A percentile compares a stretch with the other conserved stretches of the same genome.
phyloP scores from a whole-genome alignment of 1,284 basidiomycete species.

The Ceratobasidium sp. region DNA sequence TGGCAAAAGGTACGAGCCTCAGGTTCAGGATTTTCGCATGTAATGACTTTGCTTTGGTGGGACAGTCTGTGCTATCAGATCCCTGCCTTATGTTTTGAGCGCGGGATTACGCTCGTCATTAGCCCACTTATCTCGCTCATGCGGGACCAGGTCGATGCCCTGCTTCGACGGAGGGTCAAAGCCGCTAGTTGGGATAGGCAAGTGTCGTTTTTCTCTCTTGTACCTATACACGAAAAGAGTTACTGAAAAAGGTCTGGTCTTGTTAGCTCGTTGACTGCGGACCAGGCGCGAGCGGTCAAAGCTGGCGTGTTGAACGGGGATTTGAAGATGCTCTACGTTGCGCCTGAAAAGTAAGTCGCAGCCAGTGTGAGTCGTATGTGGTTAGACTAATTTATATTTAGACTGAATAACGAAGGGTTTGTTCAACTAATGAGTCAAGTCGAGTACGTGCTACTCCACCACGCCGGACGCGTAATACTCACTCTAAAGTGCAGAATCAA shows the following conservation, averaged over 20 bases:
- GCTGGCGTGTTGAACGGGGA: slow-evolving; percentile 33
- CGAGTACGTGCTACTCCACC: slow-evolving; percentile 16
- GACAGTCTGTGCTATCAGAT: slow-evolving; percentile 46
- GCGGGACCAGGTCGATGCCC: slow-evolving; percentile 46
- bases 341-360: slow-evolving; percentile 44
- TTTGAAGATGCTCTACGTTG: slow-evolving; percentile 46
- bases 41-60: not conserved
- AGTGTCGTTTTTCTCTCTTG: not conserved
- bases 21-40: no score
- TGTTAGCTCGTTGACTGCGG: slow-evolving; percentile 36
- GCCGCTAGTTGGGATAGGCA: slow-evolving; percentile 45
- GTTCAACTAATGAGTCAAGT: slow-evolving; percentile 43
- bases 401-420: slow-evolving; percentile 46
- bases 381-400: slow-evolving; percentile 4
- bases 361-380: not conserved
- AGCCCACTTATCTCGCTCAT: slow-evolving; percentile 46
- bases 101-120: slow-evolving; percentile 45
- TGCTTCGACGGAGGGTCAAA: slow-evolving; percentile 38
- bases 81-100: slow-evolving; percentile 44
- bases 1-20: not conserved
- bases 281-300: slow-evolving; percentile 39
- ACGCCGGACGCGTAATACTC: not conserved
- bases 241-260: not conserved
- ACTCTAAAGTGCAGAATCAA: slow-evolving; percentile 33
- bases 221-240: not conserved